Evolutionary conservation across 305 asterid species (phyloP).

Genomic region (Petunia hybrid): DNA sequence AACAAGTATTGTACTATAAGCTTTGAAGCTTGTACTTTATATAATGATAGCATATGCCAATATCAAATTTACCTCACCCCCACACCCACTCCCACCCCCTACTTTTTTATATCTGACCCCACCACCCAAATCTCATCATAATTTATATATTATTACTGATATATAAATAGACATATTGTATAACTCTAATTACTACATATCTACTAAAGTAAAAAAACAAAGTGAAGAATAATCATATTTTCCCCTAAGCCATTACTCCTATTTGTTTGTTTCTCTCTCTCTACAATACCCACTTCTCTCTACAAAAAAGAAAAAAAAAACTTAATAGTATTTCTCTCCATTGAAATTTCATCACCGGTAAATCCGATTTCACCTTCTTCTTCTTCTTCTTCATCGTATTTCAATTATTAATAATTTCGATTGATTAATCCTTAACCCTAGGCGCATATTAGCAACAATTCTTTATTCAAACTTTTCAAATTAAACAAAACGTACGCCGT

Average conservation of each 20-base stretch:
- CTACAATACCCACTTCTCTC: conserved; percentile 28
- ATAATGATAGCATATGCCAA: not conserved
- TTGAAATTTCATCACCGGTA: conserved; percentile 21
- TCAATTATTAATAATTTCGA: not conserved
- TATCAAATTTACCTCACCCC: not conserved
- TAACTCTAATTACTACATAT: not conserved
- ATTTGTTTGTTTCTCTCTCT: conserved; percentile 22
- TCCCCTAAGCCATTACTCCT: not conserved
- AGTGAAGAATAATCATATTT: not conserved
- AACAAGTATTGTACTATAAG: not conserved
- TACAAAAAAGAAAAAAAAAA: conserved; percentile 10
- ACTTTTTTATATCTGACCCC: no score
- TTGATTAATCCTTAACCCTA: not conserved
- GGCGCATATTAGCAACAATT: not conserved
- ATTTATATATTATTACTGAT: no score
- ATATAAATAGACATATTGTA: not conserved
- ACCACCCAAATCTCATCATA: no score
- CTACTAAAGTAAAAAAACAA: not conserved
- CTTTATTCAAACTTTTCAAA: conserved; percentile 3
- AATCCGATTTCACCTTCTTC: conserved; percentile 32
- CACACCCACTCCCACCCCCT: no score
- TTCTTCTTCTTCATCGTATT: conserved; percentile 16
- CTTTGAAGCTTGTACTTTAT: not conserved
- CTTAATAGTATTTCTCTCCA: not conserved
- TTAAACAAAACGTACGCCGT: conserved; percentile 40